Conservation (phyloP, 805 yeast genomes). For the Torulaspora indica region DNA sequence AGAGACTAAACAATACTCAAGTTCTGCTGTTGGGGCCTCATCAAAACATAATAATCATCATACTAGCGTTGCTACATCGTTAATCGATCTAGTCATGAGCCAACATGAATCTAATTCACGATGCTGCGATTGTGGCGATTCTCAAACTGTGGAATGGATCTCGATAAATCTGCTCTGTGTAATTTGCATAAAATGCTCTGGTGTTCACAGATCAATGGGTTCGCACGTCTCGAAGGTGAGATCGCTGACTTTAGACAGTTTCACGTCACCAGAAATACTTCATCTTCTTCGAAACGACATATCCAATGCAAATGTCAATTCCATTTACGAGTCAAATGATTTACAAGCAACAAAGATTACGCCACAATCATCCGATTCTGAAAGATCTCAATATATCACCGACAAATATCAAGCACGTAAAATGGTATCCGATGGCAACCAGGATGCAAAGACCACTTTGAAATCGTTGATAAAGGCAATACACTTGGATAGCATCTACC, state of each 20-base stretch:
- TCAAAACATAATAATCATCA: not conserved
- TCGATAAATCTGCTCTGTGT: constrained; percentile 68
- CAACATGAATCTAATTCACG: constrained; percentile 50
- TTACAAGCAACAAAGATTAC: constrained; percentile 29
- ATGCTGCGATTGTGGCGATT: constrained; percentile 78
- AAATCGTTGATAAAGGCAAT: constrained; percentile 49
- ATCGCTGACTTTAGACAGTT: constrained; percentile 70
- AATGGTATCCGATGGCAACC: constrained; percentile 30
- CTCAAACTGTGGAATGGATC: constrained; percentile 73
- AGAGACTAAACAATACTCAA: constrained; percentile 4
- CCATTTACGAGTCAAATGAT: constrained; percentile 49
- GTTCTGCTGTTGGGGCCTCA: not conserved
- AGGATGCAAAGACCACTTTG: constrained; percentile 24
- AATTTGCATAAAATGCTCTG: constrained; percentile 80
- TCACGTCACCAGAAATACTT: constrained; percentile 52
- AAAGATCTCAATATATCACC: constrained; percentile 55
- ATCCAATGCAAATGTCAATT: constrained; percentile 52
- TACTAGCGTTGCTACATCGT: not conserved
- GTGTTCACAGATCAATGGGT: constrained; percentile 83
- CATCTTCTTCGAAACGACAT: constrained; percentile 51
- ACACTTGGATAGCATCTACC: constrained; percentile 41
- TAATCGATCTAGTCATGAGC: constrained; percentile 24
- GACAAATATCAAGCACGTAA: constrained; percentile 58
- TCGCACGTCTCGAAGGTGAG: constrained; percentile 73
- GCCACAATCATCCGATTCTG: constrained; percentile 39